These are phyloP conservation scores for Cryphonectria parasitica DNA, from an alignment of 2,329 filamentous ascomycete species.

Conservation along the genomic window DNA sequence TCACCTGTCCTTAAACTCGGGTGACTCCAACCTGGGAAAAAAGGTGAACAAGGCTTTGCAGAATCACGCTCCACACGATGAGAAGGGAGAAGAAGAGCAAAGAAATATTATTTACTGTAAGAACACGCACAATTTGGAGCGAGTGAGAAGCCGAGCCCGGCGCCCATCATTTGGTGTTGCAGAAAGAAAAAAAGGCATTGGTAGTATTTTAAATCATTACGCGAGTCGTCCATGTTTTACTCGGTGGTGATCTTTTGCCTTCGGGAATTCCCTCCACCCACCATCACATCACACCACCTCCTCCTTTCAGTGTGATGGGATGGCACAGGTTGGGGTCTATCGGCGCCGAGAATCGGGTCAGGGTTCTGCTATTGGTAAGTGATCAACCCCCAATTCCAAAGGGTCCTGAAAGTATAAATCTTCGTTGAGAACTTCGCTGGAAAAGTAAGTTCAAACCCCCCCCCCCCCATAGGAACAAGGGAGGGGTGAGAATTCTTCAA, in stretches of 20 bases:
- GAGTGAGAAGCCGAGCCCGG: neutral
- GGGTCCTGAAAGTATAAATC: neutral
- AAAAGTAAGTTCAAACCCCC: neutral
- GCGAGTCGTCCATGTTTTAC: neutral
- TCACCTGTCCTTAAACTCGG: neutral
- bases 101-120: neutral
- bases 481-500: neutral
- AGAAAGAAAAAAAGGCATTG: neutral
- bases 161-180: neutral
- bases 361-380: neutral
- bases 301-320: neutral
- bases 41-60: neutral
- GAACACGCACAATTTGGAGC: neutral
- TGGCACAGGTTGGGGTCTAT: neutral
- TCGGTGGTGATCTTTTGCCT: neutral
- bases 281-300: neutral
- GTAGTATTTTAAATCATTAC: neutral
- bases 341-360: constrained; percentile 3
- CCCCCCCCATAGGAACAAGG: neutral
- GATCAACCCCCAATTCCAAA: neutral
- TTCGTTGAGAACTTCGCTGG: neutral
- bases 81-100: neutral
- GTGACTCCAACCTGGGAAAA: neutral
- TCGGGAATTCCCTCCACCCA: constrained; percentile 2
- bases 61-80: neutral